phyloP scores from a whole-genome alignment of 768 basidiomycete species.

The Brasilioporus rufonigricans region DNA sequence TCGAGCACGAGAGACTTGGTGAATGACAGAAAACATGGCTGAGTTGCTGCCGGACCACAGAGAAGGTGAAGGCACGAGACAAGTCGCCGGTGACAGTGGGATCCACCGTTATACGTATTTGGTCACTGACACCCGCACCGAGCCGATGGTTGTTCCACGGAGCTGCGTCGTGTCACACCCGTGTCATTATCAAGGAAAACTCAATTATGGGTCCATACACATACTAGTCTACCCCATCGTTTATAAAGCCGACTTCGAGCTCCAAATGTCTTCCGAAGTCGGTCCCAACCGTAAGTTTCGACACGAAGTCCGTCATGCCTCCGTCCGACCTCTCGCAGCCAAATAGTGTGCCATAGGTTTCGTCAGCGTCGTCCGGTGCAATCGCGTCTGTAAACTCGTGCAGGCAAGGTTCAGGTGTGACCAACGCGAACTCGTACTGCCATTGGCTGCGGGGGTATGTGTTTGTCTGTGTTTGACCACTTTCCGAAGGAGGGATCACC shows the following conservation, averaged over 20 bases:
- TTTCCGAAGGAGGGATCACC: slow-evolving; percentile 8
- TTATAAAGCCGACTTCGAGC: no score
- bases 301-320: neutral
- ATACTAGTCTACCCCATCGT: neutral
- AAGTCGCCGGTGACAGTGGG: neutral
- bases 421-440: neutral
- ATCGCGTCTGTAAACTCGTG: neutral
- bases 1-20: slow-evolving; percentile 15
- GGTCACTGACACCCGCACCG: slow-evolving; percentile 13
- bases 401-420: no score
- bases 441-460: slow-evolving; percentile 1
- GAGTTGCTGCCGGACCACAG: neutral
- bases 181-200: neutral
- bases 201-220: neutral
- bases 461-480: slow-evolving; percentile 17
- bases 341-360: neutral
- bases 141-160: slow-evolving; percentile 3
- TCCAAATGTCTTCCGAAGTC: no score
- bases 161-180: neutral
- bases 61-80: slow-evolving; percentile 38
- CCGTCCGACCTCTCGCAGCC: no score
- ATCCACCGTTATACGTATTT: slow-evolving; percentile 15
- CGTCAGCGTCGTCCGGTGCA: neutral
- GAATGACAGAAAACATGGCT: slow-evolving; percentile 20
- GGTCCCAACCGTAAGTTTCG: no score